Evolutionary conservation across 2,329 filamentous ascomycete species (phyloP).

Genomic region (Ophiocordyceps robertsii): DNA sequence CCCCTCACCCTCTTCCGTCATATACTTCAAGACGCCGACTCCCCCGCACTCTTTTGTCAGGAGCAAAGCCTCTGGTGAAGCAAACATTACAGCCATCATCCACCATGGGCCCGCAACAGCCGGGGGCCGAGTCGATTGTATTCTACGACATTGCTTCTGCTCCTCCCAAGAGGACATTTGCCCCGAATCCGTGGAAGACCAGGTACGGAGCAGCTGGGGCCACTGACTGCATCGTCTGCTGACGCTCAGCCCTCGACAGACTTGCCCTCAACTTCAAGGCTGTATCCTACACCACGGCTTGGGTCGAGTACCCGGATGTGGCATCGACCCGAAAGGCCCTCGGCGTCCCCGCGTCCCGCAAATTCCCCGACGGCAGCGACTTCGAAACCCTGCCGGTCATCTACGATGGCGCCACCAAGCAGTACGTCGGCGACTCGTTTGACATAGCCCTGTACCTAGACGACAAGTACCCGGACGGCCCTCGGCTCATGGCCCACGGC

Average conservation of each 20-base stretch:
- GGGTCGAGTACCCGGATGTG: slow-evolving; percentile 40
- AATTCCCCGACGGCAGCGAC: slow-evolving; percentile 40
- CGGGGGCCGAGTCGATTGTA: slow-evolving; percentile 6
- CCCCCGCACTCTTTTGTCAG: too few species aligned
- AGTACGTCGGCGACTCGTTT: slow-evolving; percentile 45
- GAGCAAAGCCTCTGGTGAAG: too few species aligned
- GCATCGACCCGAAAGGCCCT: slow-evolving; percentile 30
- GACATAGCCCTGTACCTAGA: slow-evolving; percentile 52
- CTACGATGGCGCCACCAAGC: slow-evolving; percentile 25
- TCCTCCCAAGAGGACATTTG: slow-evolving; percentile 15
- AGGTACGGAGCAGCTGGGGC: neutral
- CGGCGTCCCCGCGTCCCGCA: slow-evolving; percentile 33
- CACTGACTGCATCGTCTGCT: too few species aligned
- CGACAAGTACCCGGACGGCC: slow-evolving; percentile 29
- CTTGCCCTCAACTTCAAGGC: slow-evolving; percentile 29
- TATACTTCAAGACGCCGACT: too few species aligned
- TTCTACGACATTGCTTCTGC: slow-evolving; percentile 28
- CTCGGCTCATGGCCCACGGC: slow-evolving; percentile 33
- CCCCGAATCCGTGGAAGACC: slow-evolving; percentile 19
- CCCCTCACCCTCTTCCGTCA: too few species aligned
- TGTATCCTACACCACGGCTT: slow-evolving; percentile 22
- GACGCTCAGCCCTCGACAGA: slow-evolving; percentile 3
- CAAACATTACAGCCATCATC: too few species aligned
- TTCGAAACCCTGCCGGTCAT: slow-evolving; percentile 49
- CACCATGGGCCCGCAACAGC: slow-evolving; percentile 3